Base-by-base conservation (phyloP, 2,329 filamentous ascomycete genomes). In the Cercospora sesami region DNA sequence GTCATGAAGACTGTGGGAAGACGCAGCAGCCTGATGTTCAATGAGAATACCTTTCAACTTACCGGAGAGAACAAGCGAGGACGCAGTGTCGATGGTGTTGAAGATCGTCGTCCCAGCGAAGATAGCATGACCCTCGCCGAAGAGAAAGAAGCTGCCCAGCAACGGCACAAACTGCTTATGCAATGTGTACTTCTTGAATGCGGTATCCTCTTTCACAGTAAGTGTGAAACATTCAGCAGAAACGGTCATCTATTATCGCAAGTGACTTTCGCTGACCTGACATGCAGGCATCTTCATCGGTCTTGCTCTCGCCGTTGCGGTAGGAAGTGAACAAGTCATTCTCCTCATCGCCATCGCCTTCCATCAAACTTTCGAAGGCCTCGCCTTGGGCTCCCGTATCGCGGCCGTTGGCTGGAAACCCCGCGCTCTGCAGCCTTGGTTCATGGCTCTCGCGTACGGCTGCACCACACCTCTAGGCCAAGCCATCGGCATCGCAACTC, bases 151-250 rank as follows among this genome's bases (percentile, higher is more conserved):
- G 48, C 64, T 2, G 39, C 60, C 7, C 60, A 68, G 55, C 68
- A 65, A 79, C 82, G 85, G 77, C 84, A 85, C 75, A 90, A 87
- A 75, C 86, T 89, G 77, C 85, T 89, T 2, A 82, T 91, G 75
- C 90, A 92, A 77, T 91, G 90, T 71, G 86, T 90, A 3, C 83
- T 92, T 0, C 84, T 92, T 4, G 90, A 92, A 75, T 87, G 89
- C 63, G 90, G 90, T 66, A 92, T 92, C 69, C 81, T 92, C 2
- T 92, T 92, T 76, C 90, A 92, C 79, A 63, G 53, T 58, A 10
- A 30, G 53, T n/a, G 26, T 16, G 8, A 21, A 26, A 10, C 8
- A 12, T 3, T 10, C 6, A 31, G 48, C 48, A 53, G 4, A 53
- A 26, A 16, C 18, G 2, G 48, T 18, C 23, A 4, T 18, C 48